Evolutionary conservation across 345 rosid species (phyloP).

Genomic region (Rhizophora apiculata): DNA sequence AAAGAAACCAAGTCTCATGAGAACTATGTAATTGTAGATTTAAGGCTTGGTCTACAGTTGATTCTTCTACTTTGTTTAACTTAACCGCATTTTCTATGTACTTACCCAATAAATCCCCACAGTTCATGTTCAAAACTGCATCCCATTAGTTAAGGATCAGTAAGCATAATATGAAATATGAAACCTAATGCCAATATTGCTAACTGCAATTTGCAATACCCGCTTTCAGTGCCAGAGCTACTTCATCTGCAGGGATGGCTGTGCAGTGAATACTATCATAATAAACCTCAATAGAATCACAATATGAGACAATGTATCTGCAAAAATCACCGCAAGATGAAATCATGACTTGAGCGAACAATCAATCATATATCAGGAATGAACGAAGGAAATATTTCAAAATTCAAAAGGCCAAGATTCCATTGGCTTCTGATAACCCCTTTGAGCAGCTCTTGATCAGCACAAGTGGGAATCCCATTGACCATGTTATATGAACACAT

Average conservation of each 20-base stretch:
- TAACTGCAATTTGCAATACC: conserved; percentile 16
- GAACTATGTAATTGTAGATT: conserved; percentile 37
- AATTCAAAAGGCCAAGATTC: conserved; percentile 6
- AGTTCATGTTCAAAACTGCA: conserved; percentile 51
- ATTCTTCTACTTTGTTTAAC: conserved; percentile 35
- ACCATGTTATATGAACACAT: conserved; percentile 94
- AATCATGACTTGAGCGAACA: too few relatives aligned
- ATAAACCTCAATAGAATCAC: conserved; percentile 22
- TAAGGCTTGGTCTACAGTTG: conserved; percentile 41
- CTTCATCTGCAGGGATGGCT: conserved; percentile 24
- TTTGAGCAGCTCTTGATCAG: conserved; percentile 61
- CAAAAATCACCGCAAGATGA: neutral
- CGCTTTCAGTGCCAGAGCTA: conserved; percentile 41
- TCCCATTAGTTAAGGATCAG: neutral
- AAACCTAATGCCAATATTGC: neutral
- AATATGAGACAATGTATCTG: conserved; percentile 22
- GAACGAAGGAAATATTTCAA: too few relatives aligned
- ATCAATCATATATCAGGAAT: too few relatives aligned
- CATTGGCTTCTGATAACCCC: conserved; percentile 36
- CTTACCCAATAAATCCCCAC: conserved; percentile 38
- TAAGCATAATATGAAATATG: neutral
- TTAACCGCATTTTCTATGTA: conserved; percentile 39
- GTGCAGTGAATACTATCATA: conserved; percentile 6
- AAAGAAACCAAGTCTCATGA: conserved; percentile 54
- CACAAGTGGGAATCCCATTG: conserved; percentile 82